Evolutionary conservation across 2,329 filamentous ascomycete genomes (phyloP), one percentile per base, ranked within the genome.

Genomic region (Fusarium phyllophilum): DNA sequence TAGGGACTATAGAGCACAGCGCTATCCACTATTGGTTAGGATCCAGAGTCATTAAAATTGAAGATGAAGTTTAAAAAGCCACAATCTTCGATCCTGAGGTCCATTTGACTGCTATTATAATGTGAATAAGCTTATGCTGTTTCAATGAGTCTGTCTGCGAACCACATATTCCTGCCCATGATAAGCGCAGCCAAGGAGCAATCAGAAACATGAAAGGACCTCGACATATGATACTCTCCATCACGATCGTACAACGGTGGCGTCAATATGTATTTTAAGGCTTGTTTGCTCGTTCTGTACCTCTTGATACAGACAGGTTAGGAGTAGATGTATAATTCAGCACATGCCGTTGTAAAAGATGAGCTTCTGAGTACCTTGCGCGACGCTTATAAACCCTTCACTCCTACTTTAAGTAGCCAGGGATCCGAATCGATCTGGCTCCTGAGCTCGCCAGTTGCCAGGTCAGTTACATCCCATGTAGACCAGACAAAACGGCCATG

Each of bases 381-480:
- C 2, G 7, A 18, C 13, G 12, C 4, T 22, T 26, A 65, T 4
- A 78, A n/a, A 1, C 77, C 75, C n/a, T 67, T 72, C 2, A 78
- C 72, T 33, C 77, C 77, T 31, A 78, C 75, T 20, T 75, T 78
- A 3, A 79, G 73, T 18, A 77, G 36, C 68, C 72, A 74, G 3
- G 74, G 64, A 5, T 79, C 72, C 2, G 46, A 33, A 6, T 72
- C 67, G 31, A 78, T 66, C 17, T 66, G 56, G 0, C 42, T 44
- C 29, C 68, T 64, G 6, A 72, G 39, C 3, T 68, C 44, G 5
- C 70, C 67, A 6, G 63, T 61, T 12, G 36, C 36, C 5, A 88
- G 75, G 66, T 87, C 85, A n/a, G 85, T 81, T 3, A 87, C 82
- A 75, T 88, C 86, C 86, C 85, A 88, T 29, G 85, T 86, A 12